These are phyloP conservation scores for Sophora flavescens DNA, from an alignment of 306 rosid species.

Conservation along the genomic window DNA sequence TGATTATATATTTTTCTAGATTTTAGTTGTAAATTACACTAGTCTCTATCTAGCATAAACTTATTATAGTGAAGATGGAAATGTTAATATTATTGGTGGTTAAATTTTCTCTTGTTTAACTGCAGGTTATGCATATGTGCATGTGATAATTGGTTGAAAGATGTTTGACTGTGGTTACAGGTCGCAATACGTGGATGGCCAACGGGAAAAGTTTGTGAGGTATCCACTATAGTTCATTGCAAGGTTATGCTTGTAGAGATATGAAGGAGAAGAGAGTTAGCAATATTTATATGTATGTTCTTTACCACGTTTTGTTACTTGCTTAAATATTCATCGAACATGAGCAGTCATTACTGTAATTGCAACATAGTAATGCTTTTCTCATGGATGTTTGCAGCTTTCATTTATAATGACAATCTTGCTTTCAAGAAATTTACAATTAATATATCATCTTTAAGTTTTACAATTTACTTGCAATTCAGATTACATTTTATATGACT, in stretches of 20 bases:
- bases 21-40: constrained; percentile 22
- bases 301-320: constrained; percentile 15
- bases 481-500: not conserved
- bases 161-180: constrained; percentile 73
- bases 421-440: constrained; percentile 15
- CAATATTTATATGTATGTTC: constrained; percentile 39
- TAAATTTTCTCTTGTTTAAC: constrained; percentile 30
- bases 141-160: constrained; percentile 47
- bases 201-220: constrained; percentile 76
- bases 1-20: not conserved
- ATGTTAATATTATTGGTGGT: not conserved
- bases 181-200: constrained; percentile 70
- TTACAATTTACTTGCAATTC: not conserved
- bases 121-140: constrained; percentile 54
- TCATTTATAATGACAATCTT: not conserved
- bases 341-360: constrained; percentile 31
- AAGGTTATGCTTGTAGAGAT: constrained; percentile 32
- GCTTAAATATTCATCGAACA: not conserved
- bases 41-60: not conserved
- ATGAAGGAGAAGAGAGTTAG: constrained; percentile 45
- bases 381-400: not conserved
- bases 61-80: constrained; percentile 1
- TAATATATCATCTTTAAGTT: constrained; percentile 5
- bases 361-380: constrained; percentile 13
- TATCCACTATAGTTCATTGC: constrained; percentile 43